Evolutionary conservation across 768 basidiomycete species (phyloP).

Genomic region (Boletus edulis): DNA sequence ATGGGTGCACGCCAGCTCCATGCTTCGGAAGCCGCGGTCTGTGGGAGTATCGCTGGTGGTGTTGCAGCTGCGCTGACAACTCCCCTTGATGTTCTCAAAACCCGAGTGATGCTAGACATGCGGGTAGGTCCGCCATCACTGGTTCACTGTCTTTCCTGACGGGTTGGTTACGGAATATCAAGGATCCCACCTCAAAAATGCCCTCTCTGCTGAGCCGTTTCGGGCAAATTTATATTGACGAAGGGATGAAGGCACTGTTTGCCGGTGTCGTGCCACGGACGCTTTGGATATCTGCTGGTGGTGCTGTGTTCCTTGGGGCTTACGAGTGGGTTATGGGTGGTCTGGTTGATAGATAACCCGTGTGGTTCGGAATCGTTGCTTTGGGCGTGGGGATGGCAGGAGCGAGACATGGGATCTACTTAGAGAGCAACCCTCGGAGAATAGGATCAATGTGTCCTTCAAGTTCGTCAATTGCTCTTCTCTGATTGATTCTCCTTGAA

Average conservation of each 20-base stretch:
- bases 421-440: background rate
- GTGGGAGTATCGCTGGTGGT: constrained; percentile 90
- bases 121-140: constrained; percentile 48
- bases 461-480: background rate
- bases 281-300: constrained; percentile 94
- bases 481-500: background rate
- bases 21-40: constrained; percentile 77
- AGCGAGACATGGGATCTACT: background rate
- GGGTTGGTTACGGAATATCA: background rate
- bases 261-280: constrained; percentile 88
- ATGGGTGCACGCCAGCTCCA: constrained; percentile 56
- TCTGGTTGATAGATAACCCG: constrained; percentile 33
- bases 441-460: background rate
- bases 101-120: constrained; percentile 93
- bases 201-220: constrained; percentile 61
- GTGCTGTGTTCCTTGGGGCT: constrained; percentile 95
- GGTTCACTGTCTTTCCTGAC: background rate
- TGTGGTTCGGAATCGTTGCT: background rate
- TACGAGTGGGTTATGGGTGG: constrained; percentile 79
- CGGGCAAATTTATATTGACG: constrained; percentile 60
- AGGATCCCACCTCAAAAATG: constrained; percentile 49
- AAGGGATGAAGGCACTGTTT: constrained; percentile 78
- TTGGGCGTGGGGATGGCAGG: background rate
- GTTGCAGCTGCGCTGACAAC: constrained; percentile 89
- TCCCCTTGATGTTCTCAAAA: constrained; percentile 95